Evolutionary conservation across 305 asterid species (phyloP).

Genomic region (Fraxinus nigra): DNA sequence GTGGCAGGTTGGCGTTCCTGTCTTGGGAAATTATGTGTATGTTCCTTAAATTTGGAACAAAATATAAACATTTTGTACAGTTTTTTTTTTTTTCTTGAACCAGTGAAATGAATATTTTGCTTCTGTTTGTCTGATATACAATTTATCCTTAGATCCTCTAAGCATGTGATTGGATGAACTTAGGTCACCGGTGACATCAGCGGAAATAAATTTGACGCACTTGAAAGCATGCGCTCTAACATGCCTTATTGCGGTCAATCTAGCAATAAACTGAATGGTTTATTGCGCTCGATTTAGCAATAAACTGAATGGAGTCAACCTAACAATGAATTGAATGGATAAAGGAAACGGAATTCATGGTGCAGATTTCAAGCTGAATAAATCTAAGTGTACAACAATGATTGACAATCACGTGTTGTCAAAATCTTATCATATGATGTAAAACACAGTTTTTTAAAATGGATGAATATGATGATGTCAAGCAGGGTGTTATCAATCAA

Average conservation of each 20-base stretch:
- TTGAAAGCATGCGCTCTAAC: neutral
- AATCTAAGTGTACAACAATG: too few relatives aligned
- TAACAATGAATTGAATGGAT: neutral
- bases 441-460: too few relatives aligned
- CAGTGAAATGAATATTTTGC: neutral
- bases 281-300: neutral
- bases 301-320: neutral
- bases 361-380: neutral
- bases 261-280: neutral
- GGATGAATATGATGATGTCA: too few relatives aligned
- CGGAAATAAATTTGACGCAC: neutral
- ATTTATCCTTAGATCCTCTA: neutral
- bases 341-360: neutral
- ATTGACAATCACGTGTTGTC: too few relatives aligned
- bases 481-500: too few relatives aligned
- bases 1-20: neutral
- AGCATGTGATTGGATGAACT: neutral
- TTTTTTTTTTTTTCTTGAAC: neutral
- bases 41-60: neutral
- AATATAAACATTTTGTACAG: neutral
- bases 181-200: neutral
- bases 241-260: neutral
- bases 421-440: too few relatives aligned
- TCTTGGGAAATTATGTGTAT: neutral
- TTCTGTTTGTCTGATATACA: neutral